Base-by-base conservation (phyloP, 2,329 filamentous ascomycete species). In the Pyrenochaeta sp. region DNA sequence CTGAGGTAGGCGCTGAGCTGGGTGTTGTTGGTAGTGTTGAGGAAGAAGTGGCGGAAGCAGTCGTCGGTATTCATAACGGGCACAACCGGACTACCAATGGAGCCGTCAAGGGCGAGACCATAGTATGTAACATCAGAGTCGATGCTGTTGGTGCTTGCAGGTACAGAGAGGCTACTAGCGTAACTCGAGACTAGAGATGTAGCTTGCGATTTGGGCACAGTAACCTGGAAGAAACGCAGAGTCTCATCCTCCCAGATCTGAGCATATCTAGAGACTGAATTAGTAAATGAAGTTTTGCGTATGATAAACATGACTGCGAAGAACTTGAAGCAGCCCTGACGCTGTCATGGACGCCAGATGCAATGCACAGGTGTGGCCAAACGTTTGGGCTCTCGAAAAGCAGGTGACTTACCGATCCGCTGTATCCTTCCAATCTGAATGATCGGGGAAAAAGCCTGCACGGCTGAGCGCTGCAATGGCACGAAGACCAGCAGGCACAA, bases 31-130 rank as follows among this genome's bases (percentile, higher is more conserved):
- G 85, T 86, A 0, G 82, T 80, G 62, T 88, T 87, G 31, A 88
- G 77, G 1, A 89, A 74, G 68, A 87, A 88, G 50, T 83, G 82
- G 1, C 85, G 83, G 75, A 88, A 89, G 45, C 82, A 86, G 54
- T 85, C 83, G 56, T 89, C 87, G 0, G 84, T 87, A 67, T 89
- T 86, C 78, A 87, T 85, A 15, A 88, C 79, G 23, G 77, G 75
- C 1, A 88, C 83, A 14, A 82, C 68, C 1, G 78, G 66, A 23
- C 82, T 77, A 18, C 81, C 74, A 0, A 53, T 15, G 6, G 49
- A 45, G 2, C 81, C 85, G 3, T 86, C 79, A 0, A 89, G 79
- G 0, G 85, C 78, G 2, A 89, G 67, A 4, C 81, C 84, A 55
- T 88, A 82, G 72, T 84, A 86, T 0, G 73, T 73, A 1, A 87